phyloP scores from a whole-genome alignment of 371 early-diverging fungal genomes.

The Apophysomyces trapeziformis region DNA sequence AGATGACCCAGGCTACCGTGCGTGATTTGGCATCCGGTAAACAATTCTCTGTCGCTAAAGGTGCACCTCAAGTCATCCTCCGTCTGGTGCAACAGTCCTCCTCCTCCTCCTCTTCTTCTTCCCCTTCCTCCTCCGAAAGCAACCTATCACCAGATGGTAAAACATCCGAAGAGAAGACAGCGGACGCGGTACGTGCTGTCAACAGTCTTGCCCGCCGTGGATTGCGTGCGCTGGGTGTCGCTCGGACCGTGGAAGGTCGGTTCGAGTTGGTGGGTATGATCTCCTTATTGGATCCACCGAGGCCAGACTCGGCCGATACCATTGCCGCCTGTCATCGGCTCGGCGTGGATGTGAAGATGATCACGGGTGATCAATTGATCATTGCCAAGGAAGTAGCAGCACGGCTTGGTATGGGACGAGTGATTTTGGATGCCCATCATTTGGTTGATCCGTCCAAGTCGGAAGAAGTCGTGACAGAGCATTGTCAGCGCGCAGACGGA shows the following conservation, averaged over 20 bases:
- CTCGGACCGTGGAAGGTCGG: slow-evolving; percentile 44
- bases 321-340: slow-evolving; percentile 79
- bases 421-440: slow-evolving; percentile 71
- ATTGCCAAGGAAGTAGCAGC: slow-evolving; percentile 87
- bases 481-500: slow-evolving; percentile 75
- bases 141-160: not conserved
- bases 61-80: slow-evolving; percentile 88
- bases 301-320: slow-evolving; percentile 63
- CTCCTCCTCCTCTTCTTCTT: no score
- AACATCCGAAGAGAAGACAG: not conserved
- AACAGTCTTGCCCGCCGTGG: slow-evolving; percentile 82
- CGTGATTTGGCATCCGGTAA: slow-evolving; percentile 66
- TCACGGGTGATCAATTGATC: slow-evolving; percentile 93
- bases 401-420: slow-evolving; percentile 73
- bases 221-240: slow-evolving; percentile 85
- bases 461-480: slow-evolving; percentile 62
- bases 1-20: slow-evolving; percentile 85
- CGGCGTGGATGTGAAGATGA: slow-evolving; percentile 94
- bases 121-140: no score
- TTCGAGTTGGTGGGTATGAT: slow-evolving; percentile 70
- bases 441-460: slow-evolving; percentile 67
- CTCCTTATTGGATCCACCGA: slow-evolving; percentile 84
- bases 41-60: slow-evolving; percentile 83
- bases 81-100: slow-evolving; percentile 49
- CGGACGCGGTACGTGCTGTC: slow-evolving; percentile 75